These are phyloP conservation scores for Aspergillus novofumigatus DNA, from an alignment of 2,329 filamentous ascomycete genomes.

Conservation along the genomic window DNA sequence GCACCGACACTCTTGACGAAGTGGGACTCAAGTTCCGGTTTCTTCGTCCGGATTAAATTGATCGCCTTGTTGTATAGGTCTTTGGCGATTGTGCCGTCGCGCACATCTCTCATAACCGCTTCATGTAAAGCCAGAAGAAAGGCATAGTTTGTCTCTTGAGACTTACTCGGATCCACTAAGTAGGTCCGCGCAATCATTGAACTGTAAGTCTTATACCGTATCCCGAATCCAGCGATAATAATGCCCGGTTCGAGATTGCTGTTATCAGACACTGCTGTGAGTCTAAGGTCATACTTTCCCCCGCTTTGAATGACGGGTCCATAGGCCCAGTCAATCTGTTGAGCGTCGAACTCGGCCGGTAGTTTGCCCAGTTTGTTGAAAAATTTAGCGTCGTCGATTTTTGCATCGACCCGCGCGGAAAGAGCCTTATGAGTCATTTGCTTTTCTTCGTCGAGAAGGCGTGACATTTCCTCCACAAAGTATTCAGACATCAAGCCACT, in stretches of 20 bases:
- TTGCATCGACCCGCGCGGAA: constrained; percentile 81
- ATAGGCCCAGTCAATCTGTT: constrained; percentile 90
- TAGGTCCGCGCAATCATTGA: constrained; percentile 91
- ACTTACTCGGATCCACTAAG: constrained; percentile 93
- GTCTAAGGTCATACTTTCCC: constrained; percentile 87
- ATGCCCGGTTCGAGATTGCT: constrained; percentile 85
- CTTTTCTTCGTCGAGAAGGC: constrained; percentile 91
- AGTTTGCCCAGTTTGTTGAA: constrained; percentile 82
- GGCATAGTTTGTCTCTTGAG: constrained; percentile 92
- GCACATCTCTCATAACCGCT: constrained; percentile 82
- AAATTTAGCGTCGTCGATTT: constrained; percentile 90
- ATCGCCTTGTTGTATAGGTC: constrained; percentile 90
- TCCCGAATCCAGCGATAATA: constrained; percentile 85
- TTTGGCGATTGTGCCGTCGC: constrained; percentile 79
- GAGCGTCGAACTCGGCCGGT: constrained; percentile 77
- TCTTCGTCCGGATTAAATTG: constrained; percentile 76
- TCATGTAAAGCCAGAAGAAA: constrained; percentile 81
- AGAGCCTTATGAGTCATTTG: constrained; percentile 88
- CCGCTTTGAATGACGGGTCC: constrained; percentile 91
- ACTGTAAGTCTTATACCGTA: constrained; percentile 94
- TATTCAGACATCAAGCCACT: constrained; percentile 93
- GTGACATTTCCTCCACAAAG: constrained; percentile 97
- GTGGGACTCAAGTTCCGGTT: constrained; percentile 90
- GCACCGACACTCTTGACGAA: constrained; percentile 90
- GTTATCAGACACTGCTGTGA: constrained; percentile 72